Conservation (phyloP, 2,329 filamentous ascomycete genomes). For the Diplodia sapinea region DNA sequence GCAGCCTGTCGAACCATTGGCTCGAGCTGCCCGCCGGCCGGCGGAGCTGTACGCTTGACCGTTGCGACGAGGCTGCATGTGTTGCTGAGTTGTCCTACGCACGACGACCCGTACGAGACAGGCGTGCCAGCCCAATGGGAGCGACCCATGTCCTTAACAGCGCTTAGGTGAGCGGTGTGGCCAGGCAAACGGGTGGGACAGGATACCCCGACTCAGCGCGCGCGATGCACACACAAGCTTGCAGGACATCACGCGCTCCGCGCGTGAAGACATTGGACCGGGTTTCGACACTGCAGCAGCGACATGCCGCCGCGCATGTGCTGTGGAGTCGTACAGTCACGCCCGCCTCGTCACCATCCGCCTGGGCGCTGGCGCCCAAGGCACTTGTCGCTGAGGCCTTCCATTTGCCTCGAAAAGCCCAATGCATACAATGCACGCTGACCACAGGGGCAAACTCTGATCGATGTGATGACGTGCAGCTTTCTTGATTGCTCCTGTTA, state of each 20-base stretch:
- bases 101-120: slow-evolving; percentile 6
- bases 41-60: neutral
- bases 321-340: slow-evolving; percentile 3
- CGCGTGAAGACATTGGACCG: slow-evolving; percentile 18
- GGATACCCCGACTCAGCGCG: neutral
- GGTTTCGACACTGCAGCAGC: slow-evolving; percentile 17
- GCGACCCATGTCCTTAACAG: slow-evolving; percentile 17
- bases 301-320: slow-evolving; percentile 1
- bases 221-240: slow-evolving; percentile 1
- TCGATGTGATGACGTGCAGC: slow-evolving; percentile 19
- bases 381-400: neutral
- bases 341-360: neutral
- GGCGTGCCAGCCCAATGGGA: slow-evolving; percentile 5
- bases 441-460: slow-evolving; percentile 13
- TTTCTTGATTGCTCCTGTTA: slow-evolving; percentile 14
- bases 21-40: slow-evolving; percentile 11
- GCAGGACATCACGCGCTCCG: slow-evolving; percentile 21
- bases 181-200: slow-evolving; percentile 12
- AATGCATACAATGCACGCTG: slow-evolving; percentile 5
- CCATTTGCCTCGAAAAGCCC: neutral
- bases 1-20: slow-evolving; percentile 1
- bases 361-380: neutral
- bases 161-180: slow-evolving; percentile 23
- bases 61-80: slow-evolving; percentile 4
- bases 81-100: slow-evolving; percentile 25